Evolutionary conservation across 441 rosid genomes (phyloP).

Genomic region (Eruca vesicaria): DNA sequence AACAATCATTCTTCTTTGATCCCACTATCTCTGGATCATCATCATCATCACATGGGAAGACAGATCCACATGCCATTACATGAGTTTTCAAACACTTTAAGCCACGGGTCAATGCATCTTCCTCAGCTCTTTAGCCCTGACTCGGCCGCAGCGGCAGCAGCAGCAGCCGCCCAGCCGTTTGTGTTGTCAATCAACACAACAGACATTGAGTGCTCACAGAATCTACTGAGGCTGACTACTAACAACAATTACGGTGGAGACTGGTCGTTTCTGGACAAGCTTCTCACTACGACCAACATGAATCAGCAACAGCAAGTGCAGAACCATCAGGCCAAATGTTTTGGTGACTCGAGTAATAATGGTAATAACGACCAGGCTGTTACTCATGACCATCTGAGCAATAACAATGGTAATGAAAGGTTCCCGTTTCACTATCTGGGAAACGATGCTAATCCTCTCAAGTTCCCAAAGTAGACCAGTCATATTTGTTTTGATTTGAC

Average conservation of each 20-base stretch:
- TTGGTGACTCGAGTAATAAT: conserved; percentile 22
- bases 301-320: conserved; percentile 30
- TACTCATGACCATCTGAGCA: conserved; percentile 21
- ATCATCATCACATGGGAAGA: conserved; percentile 29
- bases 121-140: conserved; percentile 43
- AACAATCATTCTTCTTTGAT: conserved; percentile 26
- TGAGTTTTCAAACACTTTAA: conserved; percentile 33
- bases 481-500: background rate
- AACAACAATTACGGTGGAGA: conserved; percentile 37
- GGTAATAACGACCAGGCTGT: conserved; percentile 19
- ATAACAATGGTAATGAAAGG: conserved; percentile 28
- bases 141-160: conserved; percentile 21
- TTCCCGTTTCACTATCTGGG: conserved; percentile 42
- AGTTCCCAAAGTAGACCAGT: conserved; percentile 35
- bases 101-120: conserved; percentile 37
- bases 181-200: conserved; percentile 37
- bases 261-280: conserved; percentile 41
- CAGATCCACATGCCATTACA: conserved; percentile 33
- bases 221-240: conserved; percentile 38
- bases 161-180: conserved; percentile 27
- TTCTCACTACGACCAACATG: conserved; percentile 33
- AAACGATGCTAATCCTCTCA: conserved; percentile 35
- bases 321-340: conserved; percentile 33
- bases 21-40: conserved; percentile 31
- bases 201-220: conserved; percentile 40